Base-by-base conservation (phyloP, 75 land plant genomes). In the Gnetum montanum region DNA sequence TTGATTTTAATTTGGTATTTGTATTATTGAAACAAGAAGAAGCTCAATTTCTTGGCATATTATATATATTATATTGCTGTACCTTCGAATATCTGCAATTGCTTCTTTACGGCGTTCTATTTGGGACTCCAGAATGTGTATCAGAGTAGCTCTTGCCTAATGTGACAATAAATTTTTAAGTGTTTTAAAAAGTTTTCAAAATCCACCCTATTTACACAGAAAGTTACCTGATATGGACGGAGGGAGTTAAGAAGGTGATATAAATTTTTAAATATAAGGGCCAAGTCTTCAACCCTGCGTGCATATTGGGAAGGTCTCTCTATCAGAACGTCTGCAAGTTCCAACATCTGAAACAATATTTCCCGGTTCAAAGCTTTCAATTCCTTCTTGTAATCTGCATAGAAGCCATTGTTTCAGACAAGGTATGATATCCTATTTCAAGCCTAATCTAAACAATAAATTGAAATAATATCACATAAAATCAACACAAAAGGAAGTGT, bases 261-360 rank as follows among this genome's bases (percentile, higher is more conserved):
- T 51, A 92, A 60, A 58, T 92, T 92, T 61, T 80, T 79, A 53
- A 89, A 75, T 31, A 92, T 76, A 6, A 92, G 71, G 33, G 86
- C 74, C 26, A 92, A 75, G 31, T 89, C 98, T 51, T 92, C 98
- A 18, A 92, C 95, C 53, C 96, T 66, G 6, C 98, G 76, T 27
- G 96, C 98, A 72, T 90, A 92, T 60, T 92, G 98, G 15, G 95
- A 89, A 13, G 98, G 98, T 59, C 90, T 76, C 54, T 92, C 98
- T 43, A 92, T 80, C 30, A 92, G 75, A 46, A 85, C 74, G 76
- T 92, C 98, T 44, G 90, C 75, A 31, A 92, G 84, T 73, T 92
- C 98, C 77, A 92, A 54, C 4, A 88, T 60, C 46, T 92, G 90
- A 15, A 92, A 67, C 50, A 84, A 75, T 29, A 92, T 60, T 53